Percentiles rank a stretch among this genome's conserved stretches.
Conservation (phyloP, 2,329 filamentous ascomycete species). For the Pseudogymnoascus sp. region DNA sequence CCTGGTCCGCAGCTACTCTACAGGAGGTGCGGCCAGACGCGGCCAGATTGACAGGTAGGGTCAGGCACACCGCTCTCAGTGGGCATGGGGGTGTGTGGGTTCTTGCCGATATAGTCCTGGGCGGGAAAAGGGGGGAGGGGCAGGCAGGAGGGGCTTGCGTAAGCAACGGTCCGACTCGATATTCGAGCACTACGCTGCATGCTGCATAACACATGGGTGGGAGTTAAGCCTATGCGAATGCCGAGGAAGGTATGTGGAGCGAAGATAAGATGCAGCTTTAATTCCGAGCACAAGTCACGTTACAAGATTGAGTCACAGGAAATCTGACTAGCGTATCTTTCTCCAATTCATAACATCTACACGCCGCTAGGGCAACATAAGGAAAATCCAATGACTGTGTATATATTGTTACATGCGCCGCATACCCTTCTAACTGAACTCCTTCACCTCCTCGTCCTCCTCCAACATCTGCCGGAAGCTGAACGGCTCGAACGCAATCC, state of each 20-base stretch:
- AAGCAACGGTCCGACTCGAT: background rate
- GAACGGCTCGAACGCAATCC: constrained; percentile 80
- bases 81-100: background rate
- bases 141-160: background rate
- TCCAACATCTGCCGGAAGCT: constrained; percentile 79
- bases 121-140: background rate
- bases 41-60: background rate
- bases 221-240: background rate
- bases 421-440: constrained; percentile 32
- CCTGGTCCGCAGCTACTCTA: background rate
- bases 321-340: constrained; percentile 7
- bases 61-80: background rate
- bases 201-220: background rate
- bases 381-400: constrained; percentile 7
- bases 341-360: constrained; percentile 7
- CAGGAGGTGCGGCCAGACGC: background rate
- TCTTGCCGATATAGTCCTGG: background rate
- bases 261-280: background rate
- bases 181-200: background rate
- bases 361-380: constrained; percentile 9
- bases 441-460: constrained; percentile 61
- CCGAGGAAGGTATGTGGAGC: background rate
- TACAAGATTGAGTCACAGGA: constrained; percentile 6
- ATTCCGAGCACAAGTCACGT: constrained; percentile 1
- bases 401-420: constrained; percentile 8